Evolutionary conservation across 1,284 basidiomycete species (phyloP).

Genomic region (Boletus nobilissimus): DNA sequence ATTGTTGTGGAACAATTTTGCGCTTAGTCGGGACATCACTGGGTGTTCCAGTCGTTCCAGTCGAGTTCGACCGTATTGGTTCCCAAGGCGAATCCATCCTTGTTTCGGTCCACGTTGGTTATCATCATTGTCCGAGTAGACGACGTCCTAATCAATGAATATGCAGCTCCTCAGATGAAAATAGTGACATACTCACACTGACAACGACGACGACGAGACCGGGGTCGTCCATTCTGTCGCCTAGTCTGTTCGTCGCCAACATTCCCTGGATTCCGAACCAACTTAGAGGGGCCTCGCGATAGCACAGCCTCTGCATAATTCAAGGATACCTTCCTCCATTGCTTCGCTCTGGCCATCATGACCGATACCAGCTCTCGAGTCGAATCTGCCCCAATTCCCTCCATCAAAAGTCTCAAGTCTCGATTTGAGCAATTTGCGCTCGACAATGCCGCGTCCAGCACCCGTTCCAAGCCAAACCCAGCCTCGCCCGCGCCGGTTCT

Average conservation of each 20-base stretch:
- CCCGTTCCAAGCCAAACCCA: conserved; percentile 31
- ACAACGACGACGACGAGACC: conserved; percentile 1
- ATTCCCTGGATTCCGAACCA: background rate
- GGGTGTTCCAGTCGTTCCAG: conserved; percentile 74
- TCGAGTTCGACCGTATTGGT: conserved; percentile 68
- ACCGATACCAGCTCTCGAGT: conserved; percentile 46
- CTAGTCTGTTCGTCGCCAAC: background rate
- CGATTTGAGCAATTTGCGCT: conserved; percentile 64
- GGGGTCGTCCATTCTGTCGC: background rate
- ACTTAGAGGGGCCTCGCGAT: background rate
- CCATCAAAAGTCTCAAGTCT: conserved; percentile 73
- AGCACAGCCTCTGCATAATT: conserved; percentile 27
- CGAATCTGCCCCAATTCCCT: conserved; percentile 63
- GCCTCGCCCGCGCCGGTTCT: conserved; percentile 26
- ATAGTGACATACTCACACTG: too few species aligned
- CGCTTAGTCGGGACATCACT: conserved; percentile 65
- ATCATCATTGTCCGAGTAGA: too few species aligned
- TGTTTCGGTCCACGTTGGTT: conserved; percentile 72
- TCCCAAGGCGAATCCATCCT: conserved; percentile 63
- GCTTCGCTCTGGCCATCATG: conserved; percentile 27
- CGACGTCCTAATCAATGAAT: too few species aligned
- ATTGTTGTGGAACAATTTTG: conserved; percentile 73
- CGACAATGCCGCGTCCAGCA: conserved; percentile 24
- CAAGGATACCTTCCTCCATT: background rate
- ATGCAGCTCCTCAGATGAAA: too few species aligned